Percentiles rank a stretch among this genome's conserved stretches.
These are phyloP conservation scores for Jacaranda mimosifolia DNA, from an alignment of 257 asterid genomes.

Conservation along the genomic window DNA sequence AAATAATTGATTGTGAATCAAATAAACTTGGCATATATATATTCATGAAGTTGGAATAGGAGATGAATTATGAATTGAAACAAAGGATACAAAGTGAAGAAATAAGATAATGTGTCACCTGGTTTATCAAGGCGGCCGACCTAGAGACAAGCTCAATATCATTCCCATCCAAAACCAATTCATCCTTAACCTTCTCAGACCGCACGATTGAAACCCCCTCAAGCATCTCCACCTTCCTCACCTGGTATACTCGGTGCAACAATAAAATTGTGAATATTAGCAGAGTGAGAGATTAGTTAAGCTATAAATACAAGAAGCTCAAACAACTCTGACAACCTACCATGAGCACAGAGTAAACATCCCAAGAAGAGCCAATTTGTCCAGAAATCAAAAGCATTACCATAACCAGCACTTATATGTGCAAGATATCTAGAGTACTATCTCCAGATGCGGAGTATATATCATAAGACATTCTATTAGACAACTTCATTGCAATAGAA, in stretches of 20 bases:
- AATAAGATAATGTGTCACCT: conserved; percentile 32
- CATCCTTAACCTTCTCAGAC: conserved; percentile 71
- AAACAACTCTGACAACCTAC: background rate
- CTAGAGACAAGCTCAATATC: conserved; percentile 67
- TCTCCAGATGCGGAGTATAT: no score
- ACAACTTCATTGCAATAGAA: background rate
- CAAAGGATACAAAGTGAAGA: background rate
- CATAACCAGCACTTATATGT: no score
- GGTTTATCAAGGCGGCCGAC: conserved; percentile 63
- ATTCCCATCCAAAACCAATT: conserved; percentile 57
- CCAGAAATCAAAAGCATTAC: background rate
- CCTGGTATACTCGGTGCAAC: conserved; percentile 44
- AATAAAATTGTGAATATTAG: background rate
- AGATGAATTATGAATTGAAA: no score
- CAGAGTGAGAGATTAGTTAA: background rate
- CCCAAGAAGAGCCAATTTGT: background rate
- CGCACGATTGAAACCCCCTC: conserved; percentile 59
- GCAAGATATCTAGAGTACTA: no score
- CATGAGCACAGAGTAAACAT: background rate
- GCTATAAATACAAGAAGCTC: background rate
- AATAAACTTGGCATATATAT: no score
- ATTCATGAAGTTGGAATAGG: no score
- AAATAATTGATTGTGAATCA: background rate
- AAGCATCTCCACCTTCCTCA: conserved; percentile 72
- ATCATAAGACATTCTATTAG: no score